Evolutionary conservation across 2,329 filamentous ascomycete species (phyloP).

Genomic region (Nakataea oryzae): DNA sequence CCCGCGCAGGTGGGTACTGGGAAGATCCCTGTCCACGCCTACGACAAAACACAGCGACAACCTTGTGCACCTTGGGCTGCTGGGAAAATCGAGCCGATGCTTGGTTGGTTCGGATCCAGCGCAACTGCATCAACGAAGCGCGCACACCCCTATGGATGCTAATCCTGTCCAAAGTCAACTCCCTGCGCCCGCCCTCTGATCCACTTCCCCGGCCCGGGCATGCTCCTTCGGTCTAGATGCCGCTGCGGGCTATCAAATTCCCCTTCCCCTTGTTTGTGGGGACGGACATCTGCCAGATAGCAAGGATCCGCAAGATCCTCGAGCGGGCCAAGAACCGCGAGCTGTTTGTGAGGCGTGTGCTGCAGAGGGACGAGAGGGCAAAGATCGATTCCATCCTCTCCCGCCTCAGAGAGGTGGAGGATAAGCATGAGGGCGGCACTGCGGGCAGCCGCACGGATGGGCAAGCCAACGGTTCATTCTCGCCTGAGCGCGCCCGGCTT

Average conservation of each 20-base stretch:
- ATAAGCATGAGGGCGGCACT: not conserved
- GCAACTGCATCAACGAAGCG: no score
- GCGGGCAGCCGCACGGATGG: no score
- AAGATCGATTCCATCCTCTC: conserved; percentile 1
- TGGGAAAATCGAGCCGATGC: no score
- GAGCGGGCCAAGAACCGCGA: conserved; percentile 19
- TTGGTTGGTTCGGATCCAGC: no score
- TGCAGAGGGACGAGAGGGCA: conserved; percentile 29
- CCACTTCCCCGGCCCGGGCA: no score
- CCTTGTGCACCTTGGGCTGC: no score
- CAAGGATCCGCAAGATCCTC: conserved; percentile 53
- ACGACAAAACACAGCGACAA: no score
- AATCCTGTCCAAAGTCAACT: no score
- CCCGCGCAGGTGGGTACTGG: no score
- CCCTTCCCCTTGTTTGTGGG: conserved; percentile 60
- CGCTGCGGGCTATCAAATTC: conserved; percentile 29
- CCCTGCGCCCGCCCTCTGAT: no score
- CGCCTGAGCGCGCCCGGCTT: not conserved
- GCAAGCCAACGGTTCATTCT: not conserved
- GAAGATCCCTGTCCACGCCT: no score
- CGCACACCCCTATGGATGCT: no score
- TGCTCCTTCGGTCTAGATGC: not conserved
- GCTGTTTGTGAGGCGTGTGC: conserved; percentile 36
- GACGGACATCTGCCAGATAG: conserved; percentile 66
- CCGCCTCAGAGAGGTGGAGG: not conserved